Conservation (phyloP, 1,139 yeast genomes). For the Yamadazyma buinensis region DNA sequence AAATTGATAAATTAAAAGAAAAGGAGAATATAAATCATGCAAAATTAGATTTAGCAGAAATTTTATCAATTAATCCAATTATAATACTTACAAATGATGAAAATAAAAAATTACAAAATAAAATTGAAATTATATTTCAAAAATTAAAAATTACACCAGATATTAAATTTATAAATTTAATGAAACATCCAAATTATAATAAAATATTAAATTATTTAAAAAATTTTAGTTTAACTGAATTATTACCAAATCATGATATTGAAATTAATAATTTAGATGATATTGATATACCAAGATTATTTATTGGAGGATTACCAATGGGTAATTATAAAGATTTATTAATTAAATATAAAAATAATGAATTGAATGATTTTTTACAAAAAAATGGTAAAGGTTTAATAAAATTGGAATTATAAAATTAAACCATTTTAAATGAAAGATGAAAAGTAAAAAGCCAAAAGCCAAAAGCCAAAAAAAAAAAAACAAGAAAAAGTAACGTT, state of each 20-base stretch:
- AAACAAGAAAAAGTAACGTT: too few species aligned
- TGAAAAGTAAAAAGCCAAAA: too few species aligned
- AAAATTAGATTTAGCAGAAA: slow-evolving; percentile 25
- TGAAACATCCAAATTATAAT: slow-evolving; percentile 29
- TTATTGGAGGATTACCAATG: slow-evolving; percentile 30
- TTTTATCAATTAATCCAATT: slow-evolving; percentile 26
- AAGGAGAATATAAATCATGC: slow-evolving; percentile 6
- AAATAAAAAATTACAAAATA: slow-evolving; percentile 17
- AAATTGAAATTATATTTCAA: slow-evolving; percentile 19
- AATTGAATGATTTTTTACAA: slow-evolving; percentile 19
- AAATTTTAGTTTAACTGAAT: slow-evolving; percentile 13
- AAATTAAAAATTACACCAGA: slow-evolving; percentile 29
- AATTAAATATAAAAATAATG: slow-evolving; percentile 17
- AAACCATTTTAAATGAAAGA: too few species aligned
- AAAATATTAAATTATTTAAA: slow-evolving; percentile 24
- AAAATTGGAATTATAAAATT: slow-evolving; percentile 9
- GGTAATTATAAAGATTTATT: slow-evolving; percentile 26
- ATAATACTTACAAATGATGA: slow-evolving; percentile 20
- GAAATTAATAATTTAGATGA: slow-evolving; percentile 4
- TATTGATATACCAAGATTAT: slow-evolving; percentile 25
- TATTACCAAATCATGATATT: slow-evolving; percentile 6
- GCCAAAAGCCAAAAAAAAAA: too few species aligned
- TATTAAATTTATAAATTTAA: slow-evolving; percentile 26
- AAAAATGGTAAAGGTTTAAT: slow-evolving; percentile 26
- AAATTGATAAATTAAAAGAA: too few species aligned